These are phyloP conservation scores for Conidiobolus incongruus DNA, from an alignment of 371 early-diverging fungal species.

Conservation along the genomic window DNA sequence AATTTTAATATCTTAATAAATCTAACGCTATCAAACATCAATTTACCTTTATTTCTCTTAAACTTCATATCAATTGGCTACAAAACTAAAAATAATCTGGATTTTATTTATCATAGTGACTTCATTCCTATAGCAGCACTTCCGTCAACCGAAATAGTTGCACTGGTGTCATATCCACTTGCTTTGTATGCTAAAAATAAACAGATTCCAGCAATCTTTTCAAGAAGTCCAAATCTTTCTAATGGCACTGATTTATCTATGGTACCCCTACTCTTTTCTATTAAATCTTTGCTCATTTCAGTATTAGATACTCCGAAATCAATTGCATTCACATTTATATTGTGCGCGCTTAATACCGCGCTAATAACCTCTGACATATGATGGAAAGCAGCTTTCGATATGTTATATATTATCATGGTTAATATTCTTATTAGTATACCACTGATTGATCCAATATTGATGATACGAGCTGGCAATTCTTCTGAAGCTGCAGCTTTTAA, in stretches of 20 bases:
- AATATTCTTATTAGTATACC: conserved; percentile 38
- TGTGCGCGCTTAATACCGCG: too few species aligned
- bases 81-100: too few species aligned
- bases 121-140: conserved; percentile 19
- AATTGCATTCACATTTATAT: too few species aligned
- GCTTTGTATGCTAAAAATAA: conserved; percentile 52
- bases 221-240: conserved; percentile 54
- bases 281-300: too few species aligned
- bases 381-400: conserved; percentile 59
- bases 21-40: too few species aligned
- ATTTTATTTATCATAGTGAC: too few species aligned
- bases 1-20: too few species aligned
- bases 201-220: conserved; percentile 71
- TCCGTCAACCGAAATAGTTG: conserved; percentile 61
- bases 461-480: conserved; percentile 33
- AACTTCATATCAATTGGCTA: too few species aligned
- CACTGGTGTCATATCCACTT: conserved; percentile 59
- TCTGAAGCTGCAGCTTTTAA: conserved; percentile 34
- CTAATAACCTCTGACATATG: conserved; percentile 46
- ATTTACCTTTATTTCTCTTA: too few species aligned
- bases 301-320: too few species aligned
- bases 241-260: too few species aligned
- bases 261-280: too few species aligned
- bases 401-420: conserved; percentile 53
- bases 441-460: conserved; percentile 69